A percentile compares a stretch with the other conserved stretches of the same genome.
Evolutionary conservation across 805 yeast genomes (phyloP).

Genomic region (Candida khao-thaluensis): DNA sequence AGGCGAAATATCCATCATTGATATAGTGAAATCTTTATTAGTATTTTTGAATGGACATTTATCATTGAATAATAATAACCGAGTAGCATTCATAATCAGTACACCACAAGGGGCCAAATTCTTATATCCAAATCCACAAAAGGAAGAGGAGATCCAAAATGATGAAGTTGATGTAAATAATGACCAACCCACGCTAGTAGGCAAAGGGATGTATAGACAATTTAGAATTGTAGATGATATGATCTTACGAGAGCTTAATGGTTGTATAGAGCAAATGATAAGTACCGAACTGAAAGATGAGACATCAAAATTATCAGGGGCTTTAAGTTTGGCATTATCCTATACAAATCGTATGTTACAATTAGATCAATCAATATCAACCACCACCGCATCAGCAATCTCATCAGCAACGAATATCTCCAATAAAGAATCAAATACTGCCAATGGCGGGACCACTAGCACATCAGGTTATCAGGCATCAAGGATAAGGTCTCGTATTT

Average conservation of each 20-base stretch:
- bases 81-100: conserved; percentile 77
- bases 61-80: conserved; percentile 79
- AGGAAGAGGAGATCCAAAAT: conserved; percentile 11
- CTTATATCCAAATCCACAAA: conserved; percentile 58
- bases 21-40: conserved; percentile 62
- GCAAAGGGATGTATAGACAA: conserved; percentile 77
- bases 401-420: conserved; percentile 34
- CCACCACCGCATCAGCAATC: conserved; percentile 45
- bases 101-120: conserved; percentile 68
- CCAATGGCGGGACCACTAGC: conserved; percentile 11
- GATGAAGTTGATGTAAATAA: conserved; percentile 13
- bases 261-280: conserved; percentile 18
- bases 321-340: conserved; percentile 77
- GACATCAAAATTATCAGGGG: conserved; percentile 56
- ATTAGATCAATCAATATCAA: conserved; percentile 45
- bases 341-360: conserved; percentile 69
- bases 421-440: conserved; percentile 15
- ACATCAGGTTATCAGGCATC: conserved; percentile 19
- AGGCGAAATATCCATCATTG: conserved; percentile 51
- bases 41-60: conserved; percentile 86
- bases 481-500: conserved; percentile 34
- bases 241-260: conserved; percentile 58
- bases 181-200: conserved; percentile 30
- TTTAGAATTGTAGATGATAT: conserved; percentile 77
- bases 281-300: conserved; percentile 36